Conservation (phyloP, 1,139 yeast species). For the Scheffersomyces cryptocercus region DNA sequence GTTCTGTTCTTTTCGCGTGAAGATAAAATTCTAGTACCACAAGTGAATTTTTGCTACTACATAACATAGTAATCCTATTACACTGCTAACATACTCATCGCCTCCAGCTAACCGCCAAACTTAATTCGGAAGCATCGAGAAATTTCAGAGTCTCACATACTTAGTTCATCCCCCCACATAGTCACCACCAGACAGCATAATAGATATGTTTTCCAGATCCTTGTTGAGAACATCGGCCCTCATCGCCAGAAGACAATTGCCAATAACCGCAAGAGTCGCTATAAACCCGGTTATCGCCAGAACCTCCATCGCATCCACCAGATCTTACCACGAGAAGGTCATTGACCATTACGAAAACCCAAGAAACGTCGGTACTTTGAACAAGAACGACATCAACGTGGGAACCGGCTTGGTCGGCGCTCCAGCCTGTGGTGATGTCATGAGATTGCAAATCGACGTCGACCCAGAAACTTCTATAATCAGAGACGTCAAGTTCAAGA, state of each 20-base stretch:
- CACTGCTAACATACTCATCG: too few relatives aligned
- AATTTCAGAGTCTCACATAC: too few relatives aligned
- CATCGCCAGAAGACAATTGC: constrained; percentile 11
- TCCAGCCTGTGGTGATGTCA: constrained; percentile 99
- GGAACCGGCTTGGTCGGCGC: constrained; percentile 99
- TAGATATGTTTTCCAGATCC: constrained; percentile 25
- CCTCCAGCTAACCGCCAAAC: too few relatives aligned
- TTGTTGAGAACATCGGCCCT: constrained; percentile 15
- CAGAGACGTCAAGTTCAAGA: constrained; percentile 94
- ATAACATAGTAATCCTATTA: too few relatives aligned
- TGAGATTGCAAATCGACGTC: constrained; percentile 94
- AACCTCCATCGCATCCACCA: constrained; percentile 52
- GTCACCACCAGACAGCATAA: too few relatives aligned
- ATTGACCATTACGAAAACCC: constrained; percentile 97
- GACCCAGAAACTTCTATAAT: constrained; percentile 87
- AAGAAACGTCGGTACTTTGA: constrained; percentile 91
- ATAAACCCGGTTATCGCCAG: constrained; percentile 19
- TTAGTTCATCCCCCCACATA: too few relatives aligned
- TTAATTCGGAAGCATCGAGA: too few relatives aligned
- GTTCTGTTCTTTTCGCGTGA: too few relatives aligned
- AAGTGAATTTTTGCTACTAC: too few relatives aligned
- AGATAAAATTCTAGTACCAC: too few relatives aligned
- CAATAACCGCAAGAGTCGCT: constrained; percentile 6
- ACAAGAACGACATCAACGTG: constrained; percentile 74
- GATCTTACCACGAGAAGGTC: constrained; percentile 66